Percentiles rank a stretch among this genome's conserved stretches.
Conservation (phyloP, 139 green algal genomes). For the Coccomyxa sp. region DNA sequence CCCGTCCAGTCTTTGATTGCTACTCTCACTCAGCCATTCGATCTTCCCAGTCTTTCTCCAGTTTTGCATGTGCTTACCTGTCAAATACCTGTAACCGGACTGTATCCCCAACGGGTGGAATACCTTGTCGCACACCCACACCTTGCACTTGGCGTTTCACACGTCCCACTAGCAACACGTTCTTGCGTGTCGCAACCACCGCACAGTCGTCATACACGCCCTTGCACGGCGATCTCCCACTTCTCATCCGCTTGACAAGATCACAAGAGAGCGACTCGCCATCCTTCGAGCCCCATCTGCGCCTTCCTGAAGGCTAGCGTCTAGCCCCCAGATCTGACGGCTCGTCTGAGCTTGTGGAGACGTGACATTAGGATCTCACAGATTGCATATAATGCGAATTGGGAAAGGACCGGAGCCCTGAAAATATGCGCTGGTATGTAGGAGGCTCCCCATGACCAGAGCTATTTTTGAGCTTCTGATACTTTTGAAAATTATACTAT, state of each 20-base stretch:
- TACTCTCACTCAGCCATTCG: neutral
- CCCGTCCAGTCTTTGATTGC: neutral
- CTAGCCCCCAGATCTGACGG: neutral
- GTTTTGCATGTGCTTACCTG: neutral
- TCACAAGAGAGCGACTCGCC: neutral
- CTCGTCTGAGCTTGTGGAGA: neutral
- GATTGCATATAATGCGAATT: neutral
- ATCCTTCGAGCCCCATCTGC: neutral
- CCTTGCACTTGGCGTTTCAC: neutral
- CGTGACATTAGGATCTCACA: neutral
- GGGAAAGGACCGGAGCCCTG: conserved; percentile 5
- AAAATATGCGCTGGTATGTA: conserved; percentile 3
- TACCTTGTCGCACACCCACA: neutral
- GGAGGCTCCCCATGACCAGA: neutral
- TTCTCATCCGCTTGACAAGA: neutral
- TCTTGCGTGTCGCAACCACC: neutral
- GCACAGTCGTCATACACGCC: neutral
- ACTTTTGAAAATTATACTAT: conserved; percentile 4
- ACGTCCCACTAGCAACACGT: neutral
- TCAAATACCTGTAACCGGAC: neutral
- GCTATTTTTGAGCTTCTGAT: neutral
- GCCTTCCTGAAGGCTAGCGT: neutral
- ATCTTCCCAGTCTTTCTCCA: neutral
- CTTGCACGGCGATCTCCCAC: neutral
- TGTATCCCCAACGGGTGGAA: neutral